Evolutionary conservation across 371 early-diverging fungal species (phyloP).

Genomic region (Rhizomucor miehei): DNA sequence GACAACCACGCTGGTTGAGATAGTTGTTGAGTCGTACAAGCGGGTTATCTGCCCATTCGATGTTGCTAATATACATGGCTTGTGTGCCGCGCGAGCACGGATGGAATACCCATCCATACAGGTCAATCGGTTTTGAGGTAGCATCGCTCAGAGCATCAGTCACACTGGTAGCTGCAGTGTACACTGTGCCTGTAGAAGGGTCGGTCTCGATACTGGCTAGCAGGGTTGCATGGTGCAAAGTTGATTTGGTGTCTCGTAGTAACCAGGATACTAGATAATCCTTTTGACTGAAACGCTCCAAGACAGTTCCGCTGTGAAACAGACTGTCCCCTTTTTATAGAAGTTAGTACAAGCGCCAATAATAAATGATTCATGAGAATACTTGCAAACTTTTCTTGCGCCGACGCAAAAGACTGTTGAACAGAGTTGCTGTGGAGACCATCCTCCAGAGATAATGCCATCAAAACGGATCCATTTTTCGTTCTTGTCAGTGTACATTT

Average conservation of each 20-base stretch:
- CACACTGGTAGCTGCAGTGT: constrained; percentile 52
- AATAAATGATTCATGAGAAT: background rate
- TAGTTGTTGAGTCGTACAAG: constrained; percentile 20
- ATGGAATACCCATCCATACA: constrained; percentile 60
- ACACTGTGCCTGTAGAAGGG: constrained; percentile 46
- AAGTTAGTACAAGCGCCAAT: constrained; percentile 2
- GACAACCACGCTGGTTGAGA: constrained; percentile 46
- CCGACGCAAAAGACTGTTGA: constrained; percentile 38
- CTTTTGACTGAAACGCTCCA: constrained; percentile 55
- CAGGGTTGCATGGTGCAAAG: constrained; percentile 10
- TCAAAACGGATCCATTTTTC: constrained; percentile 32
- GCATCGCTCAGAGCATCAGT: constrained; percentile 44
- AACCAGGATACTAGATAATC: constrained; percentile 50
- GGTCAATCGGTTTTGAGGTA: constrained; percentile 36
- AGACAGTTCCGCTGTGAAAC: constrained; percentile 41
- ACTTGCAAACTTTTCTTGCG: constrained; percentile 40
- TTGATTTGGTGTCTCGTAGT: background rate
- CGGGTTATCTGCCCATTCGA: constrained; percentile 8
- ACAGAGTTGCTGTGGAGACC: constrained; percentile 54
- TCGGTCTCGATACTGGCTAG: constrained; percentile 56
- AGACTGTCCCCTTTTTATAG: constrained; percentile 45
- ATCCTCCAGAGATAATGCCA: constrained; percentile 41
- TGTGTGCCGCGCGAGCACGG: constrained; percentile 31
- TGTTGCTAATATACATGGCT: constrained; percentile 26
- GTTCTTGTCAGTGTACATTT: constrained; percentile 2